Percentiles rank a stretch among this genome's conserved stretches.
phyloP scores from a whole-genome alignment of 305 asterid genomes.

The Rubia balearica region DNA sequence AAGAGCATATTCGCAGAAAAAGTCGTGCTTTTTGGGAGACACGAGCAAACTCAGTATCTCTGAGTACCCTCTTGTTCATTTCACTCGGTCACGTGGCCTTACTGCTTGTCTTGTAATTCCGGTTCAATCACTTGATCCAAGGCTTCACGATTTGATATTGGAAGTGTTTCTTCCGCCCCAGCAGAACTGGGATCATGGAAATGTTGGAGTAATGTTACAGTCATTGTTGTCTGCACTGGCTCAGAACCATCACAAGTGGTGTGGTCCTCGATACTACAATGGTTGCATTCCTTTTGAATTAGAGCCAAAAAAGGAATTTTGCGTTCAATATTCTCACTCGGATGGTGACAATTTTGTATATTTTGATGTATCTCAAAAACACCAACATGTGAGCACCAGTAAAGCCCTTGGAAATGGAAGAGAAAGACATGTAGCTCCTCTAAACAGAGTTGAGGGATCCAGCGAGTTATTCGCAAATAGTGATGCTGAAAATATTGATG shows the following conservation, averaged over 20 bases:
- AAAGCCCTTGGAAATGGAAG: neutral
- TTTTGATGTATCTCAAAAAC: neutral
- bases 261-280: neutral
- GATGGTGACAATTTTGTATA: neutral
- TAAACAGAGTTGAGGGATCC: too few relatives aligned
- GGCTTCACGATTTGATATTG: neutral
- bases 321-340: neutral
- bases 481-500: neutral
- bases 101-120: neutral
- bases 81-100: neutral
- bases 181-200: neutral
- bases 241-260: too few relatives aligned
- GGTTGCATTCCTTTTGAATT: neutral
- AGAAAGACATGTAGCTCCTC: too few relatives aligned
- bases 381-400: neutral
- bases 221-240: neutral
- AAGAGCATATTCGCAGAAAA: neutral
- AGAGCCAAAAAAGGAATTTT: neutral
- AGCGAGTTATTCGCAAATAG: too few relatives aligned
- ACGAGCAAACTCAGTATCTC: neutral
- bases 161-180: neutral
- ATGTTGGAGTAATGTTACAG: neutral
- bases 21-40: neutral
- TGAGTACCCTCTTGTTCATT: constrained; percentile 1
- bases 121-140: neutral